Conservation (phyloP, 441 rosid genomes). For the Cnidoscolus chayamansa region DNA sequence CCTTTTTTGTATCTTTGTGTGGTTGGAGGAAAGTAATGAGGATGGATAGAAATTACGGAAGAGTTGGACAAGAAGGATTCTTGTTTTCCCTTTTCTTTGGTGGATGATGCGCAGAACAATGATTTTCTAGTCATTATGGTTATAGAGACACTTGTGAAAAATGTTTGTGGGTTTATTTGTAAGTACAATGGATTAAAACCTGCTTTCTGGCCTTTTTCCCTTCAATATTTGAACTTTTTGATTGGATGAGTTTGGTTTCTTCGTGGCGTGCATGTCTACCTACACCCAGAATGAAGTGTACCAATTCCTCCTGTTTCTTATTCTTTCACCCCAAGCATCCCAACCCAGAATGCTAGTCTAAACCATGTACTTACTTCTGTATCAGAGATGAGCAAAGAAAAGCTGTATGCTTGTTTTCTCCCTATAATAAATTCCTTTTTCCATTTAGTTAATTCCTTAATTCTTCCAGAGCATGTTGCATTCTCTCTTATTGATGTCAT, state of each 20-base stretch:
- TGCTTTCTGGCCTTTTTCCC: neutral
- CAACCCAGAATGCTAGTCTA: neutral
- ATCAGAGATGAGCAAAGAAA: neutral
- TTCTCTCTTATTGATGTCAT: neutral
- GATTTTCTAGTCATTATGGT: neutral
- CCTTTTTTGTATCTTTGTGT: too few species aligned
- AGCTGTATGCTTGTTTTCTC: neutral
- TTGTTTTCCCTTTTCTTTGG: neutral
- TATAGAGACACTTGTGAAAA: too few species aligned
- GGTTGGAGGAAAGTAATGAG: too few species aligned
- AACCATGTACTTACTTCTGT: neutral
- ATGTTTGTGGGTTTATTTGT: too few species aligned
- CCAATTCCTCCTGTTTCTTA: neutral
- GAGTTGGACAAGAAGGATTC: neutral
- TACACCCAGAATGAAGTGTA: neutral
- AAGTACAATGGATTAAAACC: neutral
- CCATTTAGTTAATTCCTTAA: neutral
- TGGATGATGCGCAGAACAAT: neutral
- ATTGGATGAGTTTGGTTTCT: neutral
- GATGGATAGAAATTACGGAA: too few species aligned
- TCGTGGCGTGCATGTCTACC: neutral
- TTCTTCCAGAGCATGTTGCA: neutral
- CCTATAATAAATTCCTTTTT: neutral
- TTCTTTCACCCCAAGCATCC: neutral
- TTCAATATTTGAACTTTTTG: neutral